Evolutionary conservation across 2,329 filamentous ascomycete genomes (phyloP).

Genomic region (Paecilomyces sp.): DNA sequence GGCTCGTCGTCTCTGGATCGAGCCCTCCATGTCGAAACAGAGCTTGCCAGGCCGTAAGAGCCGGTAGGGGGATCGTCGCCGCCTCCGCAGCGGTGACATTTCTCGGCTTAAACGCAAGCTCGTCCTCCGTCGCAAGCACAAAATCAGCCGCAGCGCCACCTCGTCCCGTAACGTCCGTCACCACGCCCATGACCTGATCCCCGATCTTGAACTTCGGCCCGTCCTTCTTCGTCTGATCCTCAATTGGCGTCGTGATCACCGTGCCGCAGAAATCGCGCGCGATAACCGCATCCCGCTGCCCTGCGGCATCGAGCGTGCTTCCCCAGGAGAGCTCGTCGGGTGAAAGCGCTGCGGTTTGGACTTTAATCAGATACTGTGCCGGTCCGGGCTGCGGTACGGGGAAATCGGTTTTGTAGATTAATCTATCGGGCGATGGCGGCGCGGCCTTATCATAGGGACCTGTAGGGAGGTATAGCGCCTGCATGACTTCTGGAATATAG

Average conservation of each 20-base stretch:
- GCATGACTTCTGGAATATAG: conserved; percentile 29
- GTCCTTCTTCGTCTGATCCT: conserved; percentile 19
- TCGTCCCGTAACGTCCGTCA: conserved; percentile 22
- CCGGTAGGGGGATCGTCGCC: conserved; percentile 30
- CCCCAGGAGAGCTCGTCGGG: conserved; percentile 28
- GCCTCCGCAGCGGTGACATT: conserved; percentile 28
- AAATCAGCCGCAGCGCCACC: conserved; percentile 38
- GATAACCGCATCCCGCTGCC: conserved; percentile 26
- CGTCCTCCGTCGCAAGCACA: conserved; percentile 27
- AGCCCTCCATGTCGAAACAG: conserved; percentile 30
- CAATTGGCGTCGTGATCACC: conserved; percentile 26
- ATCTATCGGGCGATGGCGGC: conserved; percentile 16
- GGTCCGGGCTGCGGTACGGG: conserved; percentile 28
- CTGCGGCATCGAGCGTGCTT: conserved; percentile 16
- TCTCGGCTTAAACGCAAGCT: conserved; percentile 31
- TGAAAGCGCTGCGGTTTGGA: conserved; percentile 30
- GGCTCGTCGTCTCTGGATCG: conserved; percentile 14
- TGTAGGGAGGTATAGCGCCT: conserved; percentile 30
- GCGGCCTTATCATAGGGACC: conserved; percentile 9
- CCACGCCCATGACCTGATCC: conserved; percentile 32
- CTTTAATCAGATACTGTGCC: conserved; percentile 35
- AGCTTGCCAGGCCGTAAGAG: conserved; percentile 36
- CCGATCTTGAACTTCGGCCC: conserved; percentile 33
- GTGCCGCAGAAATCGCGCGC: conserved; percentile 35
- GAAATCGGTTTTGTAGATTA: conserved; percentile 27